Evolutionary conservation across 83 land plant genomes (phyloP), one percentile per base, ranked within the genome.

Genomic region (Picea mariana): DNA sequence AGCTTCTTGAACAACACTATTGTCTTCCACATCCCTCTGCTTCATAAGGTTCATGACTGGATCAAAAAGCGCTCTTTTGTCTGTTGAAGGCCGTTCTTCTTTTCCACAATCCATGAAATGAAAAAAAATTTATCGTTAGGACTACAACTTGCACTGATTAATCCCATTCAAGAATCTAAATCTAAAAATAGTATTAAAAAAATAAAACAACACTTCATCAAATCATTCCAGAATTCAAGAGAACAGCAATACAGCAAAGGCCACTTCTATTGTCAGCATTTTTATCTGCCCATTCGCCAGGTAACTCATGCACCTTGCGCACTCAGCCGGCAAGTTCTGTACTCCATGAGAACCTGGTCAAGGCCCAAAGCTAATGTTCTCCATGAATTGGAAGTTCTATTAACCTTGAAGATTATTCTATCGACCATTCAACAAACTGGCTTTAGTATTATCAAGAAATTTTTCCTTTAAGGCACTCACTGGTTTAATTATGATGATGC

Each of bases 11-110:
- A 64, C 66, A 42, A 84, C 89, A 82, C 9, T 18, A 64, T 79
- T 12, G 63, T 77, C 80, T 47, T 83, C 90, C 7, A 76, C 86
- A 83, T 79, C 82, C 81, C 84, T 88, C 24, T 89, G 86, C 61
- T 85, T 87, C 83, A 87, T 84, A 78, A 88, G 87, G 38, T 88
- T 83, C 82, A 83, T 81, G 27, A 89, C 82, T 16, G 91, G 91
- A 21, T 89, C 84, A 60, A 86, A 87, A 9, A 85, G 63, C 13
- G 79, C 55, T 75, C 80, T 85, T 66, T 87, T 81, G 38, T 87
- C 88, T 7, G 89, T 34, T 52, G 89, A 73, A 73, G 85, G 68
- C 86, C 91, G 87, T 75, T 80, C 63, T 62, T 85, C 87, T 47
- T 34, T 61, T 58, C 26, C 64, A 78, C 40, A 27, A 27, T 17